Evolutionary conservation across 306 rosid genomes (phyloP), one percentile per base, ranked within the genome.

Genomic region (Vigna reflexopilosa): DNA sequence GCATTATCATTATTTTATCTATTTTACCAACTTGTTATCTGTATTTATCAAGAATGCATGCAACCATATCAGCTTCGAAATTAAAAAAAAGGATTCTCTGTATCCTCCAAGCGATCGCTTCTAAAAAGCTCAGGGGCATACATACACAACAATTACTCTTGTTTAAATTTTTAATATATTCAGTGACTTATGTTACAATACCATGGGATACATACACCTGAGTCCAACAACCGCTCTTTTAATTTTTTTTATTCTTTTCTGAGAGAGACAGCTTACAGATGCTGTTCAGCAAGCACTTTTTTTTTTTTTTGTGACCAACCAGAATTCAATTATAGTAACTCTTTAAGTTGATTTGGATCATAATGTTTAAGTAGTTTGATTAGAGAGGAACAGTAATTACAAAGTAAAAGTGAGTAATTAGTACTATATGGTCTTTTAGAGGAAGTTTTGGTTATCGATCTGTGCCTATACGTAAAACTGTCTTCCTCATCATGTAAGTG

Each of bases 351-450:
- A 83, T 83, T 62, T 70, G 86, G 84, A 77, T 77, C 74, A 83
- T 79, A 68, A 87, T 66, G 83, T 40, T 61, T 45, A 71, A 67
- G 71, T 70, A 66, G 77, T 52, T 72, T 79, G 73, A 82, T 63
- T 44, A 20, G 56, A 48, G 69, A 75, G 84, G 80, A 74, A 85
- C 88, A 86, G 88, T 87, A 87, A 81, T 79, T 87, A 75, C 77
- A 81, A 92, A 90, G 87, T 80, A 87, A 92, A 92, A 92, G 90
- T 85, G 78, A 72, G 95, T 85, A 88, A 92, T 92, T 88, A 88
- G 90, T 92, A 67, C 58, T 70, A 80, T 42, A 80, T 85, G 89
- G 82, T 88, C 87, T 82, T 92, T 86, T 80, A 67, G 83, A 84
- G 80, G 78, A 89, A 86, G 90, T 76, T 83, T 90, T 79, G 68